Evolutionary conservation across 2,329 filamentous ascomycete species (phyloP).

Genomic region (Cladosporium velox): DNA sequence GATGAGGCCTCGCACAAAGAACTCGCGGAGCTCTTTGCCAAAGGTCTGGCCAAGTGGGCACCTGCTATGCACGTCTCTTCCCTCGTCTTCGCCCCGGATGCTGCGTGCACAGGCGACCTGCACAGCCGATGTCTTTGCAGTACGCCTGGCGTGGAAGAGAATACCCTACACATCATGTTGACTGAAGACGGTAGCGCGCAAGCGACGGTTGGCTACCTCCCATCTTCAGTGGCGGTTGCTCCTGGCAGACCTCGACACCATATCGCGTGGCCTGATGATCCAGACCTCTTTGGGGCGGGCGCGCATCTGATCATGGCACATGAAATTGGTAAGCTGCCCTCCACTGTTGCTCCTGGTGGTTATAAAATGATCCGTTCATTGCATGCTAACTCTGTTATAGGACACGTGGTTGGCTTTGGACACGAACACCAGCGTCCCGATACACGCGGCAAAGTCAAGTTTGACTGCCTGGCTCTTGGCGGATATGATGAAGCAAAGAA

Average conservation of each 20-base stretch:
- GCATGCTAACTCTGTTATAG: neutral
- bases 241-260: no score
- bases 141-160: neutral
- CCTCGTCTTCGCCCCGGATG: neutral
- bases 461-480: neutral
- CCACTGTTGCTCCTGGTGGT: no score
- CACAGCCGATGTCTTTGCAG: neutral
- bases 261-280: no score
- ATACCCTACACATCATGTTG: neutral
- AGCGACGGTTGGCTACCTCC: neutral
- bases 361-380: neutral
- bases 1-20: neutral
- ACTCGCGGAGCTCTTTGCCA: neutral
- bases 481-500: neutral
- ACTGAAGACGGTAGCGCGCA: neutral
- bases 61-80: neutral
- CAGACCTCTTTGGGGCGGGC: no score
- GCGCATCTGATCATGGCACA: neutral
- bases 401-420: constrained; percentile 1
- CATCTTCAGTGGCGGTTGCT: neutral
- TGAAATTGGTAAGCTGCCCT: neutral
- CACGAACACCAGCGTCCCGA: constrained; percentile 12
- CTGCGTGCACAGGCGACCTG: neutral
- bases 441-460: neutral
- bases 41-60: neutral